Conservation (phyloP, 495 filamentous ascomycete species). For the Annulohypoxylon moriforme region DNA sequence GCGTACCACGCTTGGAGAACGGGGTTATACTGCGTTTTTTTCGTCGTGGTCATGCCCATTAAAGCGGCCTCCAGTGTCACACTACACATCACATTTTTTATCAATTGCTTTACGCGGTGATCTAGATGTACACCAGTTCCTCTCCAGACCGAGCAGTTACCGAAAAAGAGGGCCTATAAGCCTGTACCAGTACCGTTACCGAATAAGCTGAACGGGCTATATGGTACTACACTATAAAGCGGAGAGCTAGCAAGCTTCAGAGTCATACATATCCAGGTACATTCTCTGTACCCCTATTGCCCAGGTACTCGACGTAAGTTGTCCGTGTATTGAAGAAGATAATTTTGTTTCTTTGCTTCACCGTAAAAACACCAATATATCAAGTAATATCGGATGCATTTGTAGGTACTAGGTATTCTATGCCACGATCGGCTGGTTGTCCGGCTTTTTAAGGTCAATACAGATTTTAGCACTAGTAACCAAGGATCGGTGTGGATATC, state of each 20-base stretch:
- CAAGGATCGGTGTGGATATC: slow-evolving; percentile 10
- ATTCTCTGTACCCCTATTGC: not conserved
- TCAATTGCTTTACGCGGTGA: slow-evolving; percentile 8
- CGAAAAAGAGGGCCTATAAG: slow-evolving; percentile 9
- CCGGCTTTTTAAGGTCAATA: slow-evolving; percentile 17
- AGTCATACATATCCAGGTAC: slow-evolving; percentile 2
- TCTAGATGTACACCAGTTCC: not conserved
- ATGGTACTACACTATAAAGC: not conserved
- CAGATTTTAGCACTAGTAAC: slow-evolving; percentile 6
- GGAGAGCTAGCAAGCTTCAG: slow-evolving; percentile 6
- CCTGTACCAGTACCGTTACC: not conserved
- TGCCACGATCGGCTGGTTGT: slow-evolving; percentile 27
- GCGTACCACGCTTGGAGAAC: slow-evolving; percentile 7
- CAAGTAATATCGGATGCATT: not conserved
- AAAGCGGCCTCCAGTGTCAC: slow-evolving; percentile 21
- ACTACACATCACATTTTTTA: slow-evolving; percentile 5
- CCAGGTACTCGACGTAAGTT: not conserved
- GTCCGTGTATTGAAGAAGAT: slow-evolving; percentile 4
- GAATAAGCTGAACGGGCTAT: slow-evolving; percentile 5
- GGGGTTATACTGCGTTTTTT: slow-evolving; percentile 17
- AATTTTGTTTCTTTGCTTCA: slow-evolving; percentile 19
- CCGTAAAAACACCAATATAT: slow-evolving; percentile 34
- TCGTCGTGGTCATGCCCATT: slow-evolving; percentile 8
- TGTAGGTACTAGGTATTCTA: too few species aligned
- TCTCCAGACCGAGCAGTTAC: slow-evolving; percentile 16